Base-by-base conservation (phyloP, 345 rosid species). In the Arabidopsis suecica region DNA sequence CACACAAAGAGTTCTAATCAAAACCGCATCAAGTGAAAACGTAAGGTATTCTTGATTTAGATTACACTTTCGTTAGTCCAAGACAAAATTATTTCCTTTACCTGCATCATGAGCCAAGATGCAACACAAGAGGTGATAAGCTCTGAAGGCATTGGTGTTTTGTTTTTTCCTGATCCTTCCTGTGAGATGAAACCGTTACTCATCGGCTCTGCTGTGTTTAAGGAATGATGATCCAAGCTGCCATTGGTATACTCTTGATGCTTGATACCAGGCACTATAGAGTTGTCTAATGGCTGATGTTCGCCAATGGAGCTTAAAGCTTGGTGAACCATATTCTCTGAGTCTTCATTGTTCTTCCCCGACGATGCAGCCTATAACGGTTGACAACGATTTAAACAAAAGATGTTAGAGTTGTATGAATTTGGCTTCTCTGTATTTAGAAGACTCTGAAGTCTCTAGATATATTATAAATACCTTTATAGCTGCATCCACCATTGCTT, bases 41-140 rank as follows among this genome's bases (percentile, higher is more conserved):
- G 30, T 58, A 61, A 61, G 68, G 3, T 38, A 25, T 14, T 49
- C 44, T 34, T 10, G 22, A 33, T 16, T 70, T 34, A 36, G 14
- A 61, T 16, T 14, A 16, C 48, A 40, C 16, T 30, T 75, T 55
- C n/a, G 1, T 38, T 5, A 33, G 28, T 45, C 56, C 55, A 59
- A 74, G 23, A 16, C 18, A 16, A 6, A 45, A 5, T 22, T 9
- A 9, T 45, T 40, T 49, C 42, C 9, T 22, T 61, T 80, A 90
- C 99, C 96, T 89, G 91, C 72, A 93, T 84, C 97, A 91, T 88
- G 72, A 86, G 88, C 82, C 88, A 82, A 54, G 95, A 73, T 66
- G 97, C 83, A 13, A 93, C 96, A 61, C 98, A 93, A 12, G 98
- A 91, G 16, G 88, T 80, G 51, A 93, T 88, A 9, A 93, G 91